Evolutionary conservation across 176 grass and related monocot species (phyloP), one percentile per base, ranked within the genome.

Genomic region (Oryza rufipogon): DNA sequence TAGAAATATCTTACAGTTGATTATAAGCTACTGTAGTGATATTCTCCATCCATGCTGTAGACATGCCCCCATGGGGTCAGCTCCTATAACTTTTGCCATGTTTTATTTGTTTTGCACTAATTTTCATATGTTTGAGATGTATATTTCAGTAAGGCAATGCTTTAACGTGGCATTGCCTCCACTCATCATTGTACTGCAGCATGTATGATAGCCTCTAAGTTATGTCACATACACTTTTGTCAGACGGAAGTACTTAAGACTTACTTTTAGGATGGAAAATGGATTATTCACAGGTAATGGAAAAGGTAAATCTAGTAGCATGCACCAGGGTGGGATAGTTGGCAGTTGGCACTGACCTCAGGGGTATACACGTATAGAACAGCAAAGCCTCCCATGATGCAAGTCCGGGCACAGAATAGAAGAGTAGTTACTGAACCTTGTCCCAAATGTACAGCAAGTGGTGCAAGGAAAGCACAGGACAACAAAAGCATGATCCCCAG

Each of bases 391-490:
- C 80, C 91, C 44, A 19, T 82, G 64, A 92, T 67, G 71, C 85
- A 90, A 30, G 85, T 75, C 71, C 94, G 85, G 64, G 89, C 89
- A 84, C 89, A 88, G 79, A 97, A 97, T 51, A 97, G 83, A 78
- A 97, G 87, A 36, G 52, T 28, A 9, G 69, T 92, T 92, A 77
- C 80, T 79, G 90, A 30, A 47, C 51, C 87, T 90, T 97, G 87
- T 76, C 81, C 80, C 69, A 86, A 47, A 82, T 87, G 49, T 56
- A 76, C 22, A 64, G 87, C 64, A 67, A 96, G 91, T 65, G 91
- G 94, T 28, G 72, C 76, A 39, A 97, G 6, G 48, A 90, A 91
- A 73, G 19, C 70, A 81, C 90, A 81, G 25, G 80, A 89, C 44
- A 81, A 13, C 28, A 97, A 80, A 83, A 94, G 69, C 80, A 97